Evolutionary conservation across 805 yeast species (phyloP), one percentile per base, ranked within the genome.

Genomic region (Yarrowia porcina): DNA sequence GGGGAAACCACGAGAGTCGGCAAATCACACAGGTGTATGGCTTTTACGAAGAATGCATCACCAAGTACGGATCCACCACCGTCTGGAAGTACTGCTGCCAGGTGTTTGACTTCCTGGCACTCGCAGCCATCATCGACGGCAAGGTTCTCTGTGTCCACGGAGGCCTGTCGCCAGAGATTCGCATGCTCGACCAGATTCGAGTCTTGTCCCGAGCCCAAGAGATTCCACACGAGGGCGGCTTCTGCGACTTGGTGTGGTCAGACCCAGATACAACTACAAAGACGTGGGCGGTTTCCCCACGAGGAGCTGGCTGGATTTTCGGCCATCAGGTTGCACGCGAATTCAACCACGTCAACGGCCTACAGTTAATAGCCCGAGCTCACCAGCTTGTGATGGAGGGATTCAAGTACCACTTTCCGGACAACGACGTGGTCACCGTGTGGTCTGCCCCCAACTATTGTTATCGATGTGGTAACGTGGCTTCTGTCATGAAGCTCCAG

Each of bases 381-480:
- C 99, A 93, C 77, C 99, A 93, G 76, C 83, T 93, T 74, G 98
- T 94, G 20, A 96, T 94, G 97, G 99, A 93, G 73, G 99, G 99
- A 1, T 93, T 90, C 80, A 83, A 93, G 68, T 94, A 92, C 73
- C 98, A 94, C 76, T 94, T 94, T 78, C 90, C 91, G 66, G 97
- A 93, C 68, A 90, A 91, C 70, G 96, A 90, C 71, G 97, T 93
- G 60, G 99, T 93, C 36, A 93, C 99, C 0, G 98, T 93, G 36
- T 93, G 98, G 98, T 85, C 92, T 11, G 97, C 97, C 17, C 98
- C 98, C 49, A 92, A 92, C 74, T 92, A 92, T 77, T 92, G 98
- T 77, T 93, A 93, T 76, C 81, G 98, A 71, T 93, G 98, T 78
- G 99, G 99, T 64, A 93, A 93, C 72, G 98, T 93, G 59, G 99